phyloP scores from a whole-genome alignment of 2,329 filamentous ascomycete species.

The Bimuria novae-zelandiae region DNA sequence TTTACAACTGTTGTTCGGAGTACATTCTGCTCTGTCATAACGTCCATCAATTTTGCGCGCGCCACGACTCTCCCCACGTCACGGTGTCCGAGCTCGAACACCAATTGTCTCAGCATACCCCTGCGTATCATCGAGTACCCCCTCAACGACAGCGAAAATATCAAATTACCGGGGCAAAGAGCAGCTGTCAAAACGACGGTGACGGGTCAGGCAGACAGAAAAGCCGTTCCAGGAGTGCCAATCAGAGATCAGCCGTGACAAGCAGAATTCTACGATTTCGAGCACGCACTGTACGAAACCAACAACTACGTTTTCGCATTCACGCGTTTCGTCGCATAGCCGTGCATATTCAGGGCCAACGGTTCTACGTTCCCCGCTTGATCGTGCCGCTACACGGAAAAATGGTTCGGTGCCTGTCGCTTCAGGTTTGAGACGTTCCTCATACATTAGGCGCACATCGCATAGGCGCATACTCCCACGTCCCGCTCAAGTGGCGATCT shows the following conservation, averaged over 20 bases:
- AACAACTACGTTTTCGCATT: conserved; percentile 1
- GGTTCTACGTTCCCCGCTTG: conserved; percentile 24
- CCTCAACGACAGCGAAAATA: background rate
- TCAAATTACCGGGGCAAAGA: conserved; percentile 1
- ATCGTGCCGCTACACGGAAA: conserved; percentile 27
- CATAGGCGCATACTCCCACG: conserved; percentile 33
- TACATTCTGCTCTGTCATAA: conserved; percentile 4
- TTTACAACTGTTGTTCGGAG: conserved; percentile 16
- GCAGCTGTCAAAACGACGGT: background rate
- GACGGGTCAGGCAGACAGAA: conserved; percentile 2
- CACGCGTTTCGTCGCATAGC: conserved; percentile 27
- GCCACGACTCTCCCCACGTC: conserved; percentile 16
- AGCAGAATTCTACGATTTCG: background rate
- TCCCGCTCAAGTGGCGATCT: conserved; percentile 24
- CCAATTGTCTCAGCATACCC: conserved; percentile 40
- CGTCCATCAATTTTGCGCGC: conserved; percentile 12
- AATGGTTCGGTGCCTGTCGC: conserved; percentile 45
- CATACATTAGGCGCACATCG: conserved; percentile 39
- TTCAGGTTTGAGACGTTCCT: conserved; percentile 48
- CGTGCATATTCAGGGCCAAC: conserved; percentile 27
- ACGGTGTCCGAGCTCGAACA: conserved; percentile 31
- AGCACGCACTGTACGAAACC: background rate
- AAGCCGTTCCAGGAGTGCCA: background rate
- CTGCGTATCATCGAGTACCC: conserved; percentile 31
- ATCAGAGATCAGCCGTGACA: background rate